phyloP scores from a whole-genome alignment of 768 basidiomycete genomes.

The Tylopilus cervinicoccineus region DNA sequence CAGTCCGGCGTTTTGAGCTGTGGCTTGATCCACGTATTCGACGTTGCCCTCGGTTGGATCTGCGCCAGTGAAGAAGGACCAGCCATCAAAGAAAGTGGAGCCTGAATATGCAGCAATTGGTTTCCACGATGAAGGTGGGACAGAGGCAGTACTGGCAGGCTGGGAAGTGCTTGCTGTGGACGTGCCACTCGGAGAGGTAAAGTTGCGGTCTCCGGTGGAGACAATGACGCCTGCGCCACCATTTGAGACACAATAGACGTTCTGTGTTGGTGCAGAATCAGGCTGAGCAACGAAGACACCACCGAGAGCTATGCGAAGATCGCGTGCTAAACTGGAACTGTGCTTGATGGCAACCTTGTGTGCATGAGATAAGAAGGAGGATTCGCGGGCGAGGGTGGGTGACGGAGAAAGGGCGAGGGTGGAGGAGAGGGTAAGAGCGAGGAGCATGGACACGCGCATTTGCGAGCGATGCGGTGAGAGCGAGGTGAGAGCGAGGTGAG shows the following conservation, averaged over 20 bases:
- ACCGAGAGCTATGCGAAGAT: constrained; percentile 64
- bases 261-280: constrained; percentile 23
- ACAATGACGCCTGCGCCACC: constrained; percentile 21
- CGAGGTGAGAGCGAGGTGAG: not conserved
- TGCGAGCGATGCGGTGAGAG: not conserved
- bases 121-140: constrained; percentile 52
- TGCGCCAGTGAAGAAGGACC: constrained; percentile 60
- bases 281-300: constrained; percentile 47
- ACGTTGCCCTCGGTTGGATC: constrained; percentile 82
- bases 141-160: constrained; percentile 18
- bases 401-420: constrained; percentile 24
- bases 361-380: constrained; percentile 37
- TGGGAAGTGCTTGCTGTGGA: constrained; percentile 19
- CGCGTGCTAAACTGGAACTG: constrained; percentile 60
- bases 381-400: constrained; percentile 19
- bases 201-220: constrained; percentile 10
- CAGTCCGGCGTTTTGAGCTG: constrained; percentile 58
- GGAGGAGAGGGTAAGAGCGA: constrained; percentile 31
- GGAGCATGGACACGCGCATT: constrained; percentile 27
- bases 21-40: constrained; percentile 57
- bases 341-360: constrained; percentile 55
- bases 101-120: constrained; percentile 59
- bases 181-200: constrained; percentile 24
- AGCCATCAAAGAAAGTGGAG: constrained; percentile 74
- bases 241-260: constrained; percentile 35